Percentiles rank a stretch among this genome's conserved stretches.
phyloP scores from a whole-genome alignment of 306 rosid species.

The Comarum palustre region DNA sequence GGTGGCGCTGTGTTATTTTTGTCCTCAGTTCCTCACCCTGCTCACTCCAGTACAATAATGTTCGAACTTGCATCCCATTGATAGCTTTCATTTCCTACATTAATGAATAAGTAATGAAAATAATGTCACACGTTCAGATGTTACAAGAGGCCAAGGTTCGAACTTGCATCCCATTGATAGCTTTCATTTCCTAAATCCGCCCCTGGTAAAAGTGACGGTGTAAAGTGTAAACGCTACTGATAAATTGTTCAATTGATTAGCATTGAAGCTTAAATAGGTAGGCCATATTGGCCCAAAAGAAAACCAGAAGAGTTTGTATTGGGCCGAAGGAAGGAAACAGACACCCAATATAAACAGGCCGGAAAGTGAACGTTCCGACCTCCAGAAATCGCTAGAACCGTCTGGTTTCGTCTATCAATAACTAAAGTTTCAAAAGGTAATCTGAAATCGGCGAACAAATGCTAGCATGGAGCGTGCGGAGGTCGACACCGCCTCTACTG shows the following conservation, averaged over 20 bases:
- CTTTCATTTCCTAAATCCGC: too few species aligned
- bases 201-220: too few species aligned
- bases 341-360: neutral
- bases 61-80: neutral
- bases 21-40: neutral
- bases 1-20: neutral
- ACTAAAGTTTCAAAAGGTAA: neutral
- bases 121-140: neutral
- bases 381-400: slow-evolving; percentile 32
- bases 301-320: neutral
- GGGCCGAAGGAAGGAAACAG: neutral
- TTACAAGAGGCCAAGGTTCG: too few species aligned
- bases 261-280: too few species aligned
- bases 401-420: slow-evolving; percentile 1
- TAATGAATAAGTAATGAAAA: neutral
- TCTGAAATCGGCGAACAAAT: slow-evolving; percentile 3
- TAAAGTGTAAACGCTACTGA: too few species aligned
- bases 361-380: neutral
- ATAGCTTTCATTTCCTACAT: neutral
- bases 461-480: slow-evolving; percentile 34
- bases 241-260: too few species aligned
- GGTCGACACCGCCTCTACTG: neutral
- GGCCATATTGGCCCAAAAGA: neutral
- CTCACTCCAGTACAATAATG: neutral
- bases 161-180: too few species aligned